Percentiles rank a stretch among this genome's conserved stretches.
Conservation (phyloP, 768 basidiomycete species). For the Pleurotus tuoliensis region DNA sequence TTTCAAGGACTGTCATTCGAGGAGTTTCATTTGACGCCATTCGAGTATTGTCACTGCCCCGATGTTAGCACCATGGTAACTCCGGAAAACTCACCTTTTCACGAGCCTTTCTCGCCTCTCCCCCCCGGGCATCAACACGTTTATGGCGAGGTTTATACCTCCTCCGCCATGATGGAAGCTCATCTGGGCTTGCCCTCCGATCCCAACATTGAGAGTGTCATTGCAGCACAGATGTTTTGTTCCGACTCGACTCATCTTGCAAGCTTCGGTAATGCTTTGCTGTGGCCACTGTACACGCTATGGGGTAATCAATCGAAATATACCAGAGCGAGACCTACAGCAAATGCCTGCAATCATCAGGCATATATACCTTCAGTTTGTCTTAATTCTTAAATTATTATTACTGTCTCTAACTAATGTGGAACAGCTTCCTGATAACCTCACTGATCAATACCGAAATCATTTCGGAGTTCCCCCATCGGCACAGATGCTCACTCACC, state of each 20-base stretch:
- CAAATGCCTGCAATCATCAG: constrained; percentile 31
- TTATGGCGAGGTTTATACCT: constrained; percentile 7
- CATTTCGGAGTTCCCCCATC: not conserved
- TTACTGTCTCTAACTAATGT: too few relatives aligned
- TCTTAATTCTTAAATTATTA: not conserved
- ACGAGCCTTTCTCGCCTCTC: not conserved
- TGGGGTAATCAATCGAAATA: constrained; percentile 39
- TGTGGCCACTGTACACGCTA: constrained; percentile 29
- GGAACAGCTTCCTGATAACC: constrained; percentile 4
- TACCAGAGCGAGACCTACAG: constrained; percentile 20
- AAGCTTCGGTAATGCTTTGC: constrained; percentile 25
- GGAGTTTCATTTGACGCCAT: constrained; percentile 13
- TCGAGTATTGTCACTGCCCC: constrained; percentile 14
- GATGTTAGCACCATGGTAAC: not conserved
- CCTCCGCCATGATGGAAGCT: constrained; percentile 1
- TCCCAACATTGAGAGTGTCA: constrained; percentile 12
- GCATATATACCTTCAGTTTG: constrained; percentile 39
- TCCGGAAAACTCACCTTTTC: not conserved
- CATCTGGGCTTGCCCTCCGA: not conserved
- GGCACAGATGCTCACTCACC: constrained; percentile 1
- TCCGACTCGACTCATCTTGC: constrained; percentile 30
- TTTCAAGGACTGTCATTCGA: constrained; percentile 12
- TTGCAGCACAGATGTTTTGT: constrained; percentile 24
- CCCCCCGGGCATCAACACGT: not conserved
- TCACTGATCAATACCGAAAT: not conserved